phyloP scores from a whole-genome alignment of 257 asterid species.

The Vinca minor region DNA sequence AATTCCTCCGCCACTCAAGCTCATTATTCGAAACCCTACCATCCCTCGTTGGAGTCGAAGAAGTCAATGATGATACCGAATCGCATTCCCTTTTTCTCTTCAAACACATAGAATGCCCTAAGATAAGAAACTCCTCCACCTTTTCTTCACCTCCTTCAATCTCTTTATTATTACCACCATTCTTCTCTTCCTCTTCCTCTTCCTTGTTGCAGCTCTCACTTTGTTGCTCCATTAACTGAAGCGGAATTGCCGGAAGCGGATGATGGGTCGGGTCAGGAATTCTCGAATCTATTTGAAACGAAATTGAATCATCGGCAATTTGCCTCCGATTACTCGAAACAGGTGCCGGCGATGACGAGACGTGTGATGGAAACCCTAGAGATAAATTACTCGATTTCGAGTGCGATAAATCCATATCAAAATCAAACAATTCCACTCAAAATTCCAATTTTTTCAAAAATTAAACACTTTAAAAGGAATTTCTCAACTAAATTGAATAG shows the following conservation, averaged over 20 bases:
- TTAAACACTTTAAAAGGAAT: no score
- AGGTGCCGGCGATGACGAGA: slow-evolving; percentile 23
- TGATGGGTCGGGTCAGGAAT: slow-evolving; percentile 28
- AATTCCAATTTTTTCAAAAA: background rate
- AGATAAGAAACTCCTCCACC: slow-evolving; percentile 29
- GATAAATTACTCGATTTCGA: slow-evolving; percentile 31
- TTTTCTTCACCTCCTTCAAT: slow-evolving; percentile 24
- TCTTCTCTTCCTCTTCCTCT: slow-evolving; percentile 4
- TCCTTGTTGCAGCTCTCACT: slow-evolving; percentile 7
- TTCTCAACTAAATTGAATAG: background rate
- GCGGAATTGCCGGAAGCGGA: slow-evolving; percentile 46
- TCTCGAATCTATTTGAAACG: slow-evolving; percentile 61
- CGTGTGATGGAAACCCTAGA: slow-evolving; percentile 58
- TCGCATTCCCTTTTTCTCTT: slow-evolving; percentile 27
- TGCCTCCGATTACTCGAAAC: slow-evolving; percentile 25
- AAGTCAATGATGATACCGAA: slow-evolving; percentile 21
- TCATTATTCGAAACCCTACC: slow-evolving; percentile 33
- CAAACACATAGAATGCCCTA: slow-evolving; percentile 35
- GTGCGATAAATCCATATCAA: slow-evolving; percentile 10
- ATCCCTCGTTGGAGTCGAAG: slow-evolving; percentile 27
- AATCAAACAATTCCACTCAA: background rate
- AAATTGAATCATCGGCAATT: slow-evolving; percentile 40
- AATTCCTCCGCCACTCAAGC: slow-evolving; percentile 42
- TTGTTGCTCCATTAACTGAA: slow-evolving; percentile 56
- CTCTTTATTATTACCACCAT: no score